Base-by-base conservation (phyloP, 2,329 filamentous ascomycete species). In the Gaeumannomyces sp. region DNA sequence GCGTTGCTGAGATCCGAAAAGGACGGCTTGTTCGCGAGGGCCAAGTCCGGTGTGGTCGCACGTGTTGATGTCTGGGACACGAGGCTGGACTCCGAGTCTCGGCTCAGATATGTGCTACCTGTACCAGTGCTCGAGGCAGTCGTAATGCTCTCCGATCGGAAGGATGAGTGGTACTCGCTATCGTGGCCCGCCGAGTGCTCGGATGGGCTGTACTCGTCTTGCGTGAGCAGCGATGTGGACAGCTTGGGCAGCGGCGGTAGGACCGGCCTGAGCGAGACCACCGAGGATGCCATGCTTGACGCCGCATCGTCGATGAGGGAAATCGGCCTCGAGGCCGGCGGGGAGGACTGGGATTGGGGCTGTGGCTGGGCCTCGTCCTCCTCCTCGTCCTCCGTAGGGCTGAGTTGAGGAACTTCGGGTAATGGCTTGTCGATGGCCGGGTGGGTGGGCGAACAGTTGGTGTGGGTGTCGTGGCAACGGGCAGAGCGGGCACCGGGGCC, bases 41-140 rank as follows among this genome's bases (percentile, higher is more conserved):
- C 71, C 71, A 83, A 76, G 69, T 97, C 93, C 1, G 93, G 93
- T 0, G 93, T 97, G 1, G 93, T 96, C 22, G 93, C 93, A 65
- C 93, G 83, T 2, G 93, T 97, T 1, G 93, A 97, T 0, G 87
- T 88, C 72, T 90, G 89, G 1, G 94, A 97, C 2, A 92, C 75
- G 35, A 91, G 81, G 74, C 92, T 96, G 61, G 86, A 85, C 72
- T 93, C 91, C 0, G 93, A 97, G 70, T 92, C 90, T 38, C 90
- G 88, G 78, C 89, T 93, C 63, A 89, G 80, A 70, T 90, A 93
- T 4, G 91, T 93, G 74, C 88, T 91, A 71, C 85, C 89, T 67
- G 91, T 94, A 64, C 89, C 92, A 27, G 88, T 87, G 72, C 89
- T 93, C 3, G 89, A 92, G 10, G 88, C 85, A 56, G 89, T 88